These are phyloP conservation scores for Gloeopeniophorella convolvens DNA, from an alignment of 768 basidiomycete genomes.

Conservation along the genomic window DNA sequence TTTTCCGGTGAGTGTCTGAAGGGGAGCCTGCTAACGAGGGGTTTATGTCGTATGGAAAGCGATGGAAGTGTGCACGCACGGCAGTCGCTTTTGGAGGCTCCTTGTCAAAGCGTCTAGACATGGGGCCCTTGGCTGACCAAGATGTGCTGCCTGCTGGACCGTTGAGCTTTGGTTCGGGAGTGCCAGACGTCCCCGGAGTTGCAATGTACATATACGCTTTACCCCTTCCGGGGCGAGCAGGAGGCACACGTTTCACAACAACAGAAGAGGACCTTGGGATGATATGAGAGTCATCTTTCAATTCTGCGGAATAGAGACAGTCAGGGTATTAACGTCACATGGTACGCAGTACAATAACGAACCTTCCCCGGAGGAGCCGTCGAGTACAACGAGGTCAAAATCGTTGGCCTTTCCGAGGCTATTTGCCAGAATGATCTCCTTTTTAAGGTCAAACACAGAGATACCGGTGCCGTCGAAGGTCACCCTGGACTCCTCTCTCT, in stretches of 20 bases:
- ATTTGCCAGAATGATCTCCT: slow-evolving; percentile 95
- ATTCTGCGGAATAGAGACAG: slow-evolving; percentile 46
- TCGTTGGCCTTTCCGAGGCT: slow-evolving; percentile 95
- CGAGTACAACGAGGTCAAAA: slow-evolving; percentile 88
- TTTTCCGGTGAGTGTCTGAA: slow-evolving; percentile 36
- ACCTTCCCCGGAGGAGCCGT: slow-evolving; percentile 89
- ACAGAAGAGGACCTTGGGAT: slow-evolving; percentile 95
- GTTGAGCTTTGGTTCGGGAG: slow-evolving; percentile 25
- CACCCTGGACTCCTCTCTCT: slow-evolving; percentile 90
- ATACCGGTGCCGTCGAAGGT: slow-evolving; percentile 98
- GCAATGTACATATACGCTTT: slow-evolving; percentile 72
- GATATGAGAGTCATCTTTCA: slow-evolving; percentile 84
- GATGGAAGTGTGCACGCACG: not conserved
- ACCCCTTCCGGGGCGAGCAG: slow-evolving; percentile 74
- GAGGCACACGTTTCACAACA: slow-evolving; percentile 84
- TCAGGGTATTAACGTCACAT: not conserved
- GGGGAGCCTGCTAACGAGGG: slow-evolving; percentile 26
- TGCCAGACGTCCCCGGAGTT: slow-evolving; percentile 40
- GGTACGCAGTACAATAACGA: not conserved
- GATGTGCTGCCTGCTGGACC: slow-evolving; percentile 21
- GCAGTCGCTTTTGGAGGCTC: slow-evolving; percentile 29
- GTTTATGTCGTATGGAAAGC: not conserved
- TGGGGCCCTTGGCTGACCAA: slow-evolving; percentile 57
- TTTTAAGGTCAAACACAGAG: slow-evolving; percentile 98
- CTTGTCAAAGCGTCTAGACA: slow-evolving; percentile 87